Evolutionary conservation across 139 green algal species (phyloP), one percentile per base, ranked within the genome.

Genomic region (Chlamydomonas sp.): DNA sequence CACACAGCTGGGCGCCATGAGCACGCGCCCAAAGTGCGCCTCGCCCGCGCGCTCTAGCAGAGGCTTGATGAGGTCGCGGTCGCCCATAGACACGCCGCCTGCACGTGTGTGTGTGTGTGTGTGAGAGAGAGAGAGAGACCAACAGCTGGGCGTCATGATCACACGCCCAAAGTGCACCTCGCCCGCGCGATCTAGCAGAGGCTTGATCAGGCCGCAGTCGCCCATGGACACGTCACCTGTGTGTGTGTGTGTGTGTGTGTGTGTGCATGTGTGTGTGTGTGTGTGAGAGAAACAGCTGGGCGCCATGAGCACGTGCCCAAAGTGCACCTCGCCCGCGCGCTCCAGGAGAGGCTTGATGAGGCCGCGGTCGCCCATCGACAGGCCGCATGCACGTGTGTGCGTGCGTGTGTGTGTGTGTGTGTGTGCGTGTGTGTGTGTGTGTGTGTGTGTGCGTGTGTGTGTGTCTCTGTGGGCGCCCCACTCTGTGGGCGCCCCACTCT

Each of bases 1-100:
- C n/a, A n/a, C n/a, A n/a, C n/a, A n/a, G n/a, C n/a, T n/a, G n/a
- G 95, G 95, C 78, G 98, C 98, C 95, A 98, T 98, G 10, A 83
- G 75, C 57, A 89, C 83, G 20, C 79, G 63, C 3, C 95, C 93
- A 85, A 98, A 99, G 81, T 96, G 91, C 24, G 98, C 78, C 2
- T 58, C 85, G 26, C 92, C 94, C 26, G 82, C 63, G 1, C 69
- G 69, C 79, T 93, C 85, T 65, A 98, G 79, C 50, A 98, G 73
- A 3, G 91, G 90, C 80, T 99, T 98, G 36, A 99, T 81, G 48
- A 93, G 86, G 82, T 99, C 95, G 31, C 83, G 75, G 68, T 97
- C 86, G 2, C 95, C 95, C 92, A 98, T 97, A 38, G 92, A 98
- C 36, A 98, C 94, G 2, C 92, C 95, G 28, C 94, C 92, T 92